Conservation (phyloP, 352 stramenopile genomes). For the Phytophthora hybrid region DNA sequence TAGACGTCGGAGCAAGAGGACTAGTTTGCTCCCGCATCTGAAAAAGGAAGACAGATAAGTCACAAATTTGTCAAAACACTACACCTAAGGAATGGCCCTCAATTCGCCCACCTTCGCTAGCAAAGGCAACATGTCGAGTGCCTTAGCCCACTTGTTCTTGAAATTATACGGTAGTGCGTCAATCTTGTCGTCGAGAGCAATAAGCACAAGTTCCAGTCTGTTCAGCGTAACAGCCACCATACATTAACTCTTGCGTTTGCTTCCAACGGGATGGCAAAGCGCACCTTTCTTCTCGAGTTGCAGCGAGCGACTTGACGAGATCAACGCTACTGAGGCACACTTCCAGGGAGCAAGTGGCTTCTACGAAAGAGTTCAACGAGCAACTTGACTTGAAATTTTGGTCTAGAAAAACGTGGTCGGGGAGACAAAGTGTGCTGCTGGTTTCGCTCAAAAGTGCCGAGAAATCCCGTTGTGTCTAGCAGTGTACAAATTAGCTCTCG, state of each 20-base stretch:
- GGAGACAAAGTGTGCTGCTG: conserved; percentile 15
- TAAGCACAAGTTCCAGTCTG: conserved; percentile 38
- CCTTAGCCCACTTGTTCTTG: conserved; percentile 32
- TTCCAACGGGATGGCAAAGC: background rate
- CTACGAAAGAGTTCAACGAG: conserved; percentile 17
- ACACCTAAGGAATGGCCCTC: background rate
- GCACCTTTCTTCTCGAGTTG: conserved; percentile 34
- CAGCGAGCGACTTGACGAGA: conserved; percentile 17
- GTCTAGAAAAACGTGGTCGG: background rate
- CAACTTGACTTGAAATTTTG: background rate
- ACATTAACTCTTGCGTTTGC: background rate
- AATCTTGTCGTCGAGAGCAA: conserved; percentile 29
- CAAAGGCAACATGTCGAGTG: conserved; percentile 24
- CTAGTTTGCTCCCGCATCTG: conserved; percentile 26
- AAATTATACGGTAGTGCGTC: conserved; percentile 5
- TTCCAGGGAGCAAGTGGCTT: conserved; percentile 24
- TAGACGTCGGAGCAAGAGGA: background rate
- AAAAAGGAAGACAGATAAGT: background rate
- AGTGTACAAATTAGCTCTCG: background rate
- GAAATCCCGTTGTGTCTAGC: conserved; percentile 10
- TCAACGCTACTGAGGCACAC: conserved; percentile 6
- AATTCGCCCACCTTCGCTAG: conserved; percentile 22
- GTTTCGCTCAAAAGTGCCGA: background rate
- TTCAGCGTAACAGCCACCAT: background rate
- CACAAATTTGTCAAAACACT: background rate